Base-by-base conservation (phyloP, 164 flowering plant genomes). In the Kingdonia uniflora region DNA sequence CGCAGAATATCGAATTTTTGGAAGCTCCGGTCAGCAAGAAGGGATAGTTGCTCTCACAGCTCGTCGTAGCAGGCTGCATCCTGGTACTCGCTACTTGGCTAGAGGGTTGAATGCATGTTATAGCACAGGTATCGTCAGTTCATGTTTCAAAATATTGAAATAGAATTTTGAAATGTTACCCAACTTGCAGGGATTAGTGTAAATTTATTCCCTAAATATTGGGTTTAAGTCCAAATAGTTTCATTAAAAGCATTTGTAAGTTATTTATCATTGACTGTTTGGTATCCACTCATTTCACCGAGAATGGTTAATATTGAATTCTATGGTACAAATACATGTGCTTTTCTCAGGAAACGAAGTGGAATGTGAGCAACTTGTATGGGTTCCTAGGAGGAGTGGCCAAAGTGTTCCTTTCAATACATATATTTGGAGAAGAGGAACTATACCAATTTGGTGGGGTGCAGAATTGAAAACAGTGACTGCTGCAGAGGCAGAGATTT, bases 371-470 rank as follows among this genome's bases (percentile, higher is more conserved):
- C 99, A 94, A 66, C 76, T 94, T 60, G 95, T 85, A 16, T 94
- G 99, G 99, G 71, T 86, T 49, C 91, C 95, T 21, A 80, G 68
- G 68, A 77, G 42, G 42, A 40, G 70, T 48, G 84, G 86, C 63
- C 89, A 82, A 69, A 80, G 78, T 71, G 76, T 84, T 62, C 87
- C 95, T 67, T 94, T 94, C 71, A 89, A 73, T 68, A 80, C 86
- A 41, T 86, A 89, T 49, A 65, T 94, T 25, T 94, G 99, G 99
- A 76, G 99, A 39, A 72, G 99, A 16, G 99, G 99, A 58, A 89
- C 97, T 26, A 94, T 89, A 58, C 99, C 99, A 23, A 89, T 94
- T 19, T 94, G 99, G 99, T 94, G 99, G 99, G 97, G 99, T 68
- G 97, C 99, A 56, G 99, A 94, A 51, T 57, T 94, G 47, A 94